These are phyloP conservation scores for Wickerhamomyces sydowiorum DNA, from an alignment of 805 yeast species.

Conservation along the genomic window DNA sequence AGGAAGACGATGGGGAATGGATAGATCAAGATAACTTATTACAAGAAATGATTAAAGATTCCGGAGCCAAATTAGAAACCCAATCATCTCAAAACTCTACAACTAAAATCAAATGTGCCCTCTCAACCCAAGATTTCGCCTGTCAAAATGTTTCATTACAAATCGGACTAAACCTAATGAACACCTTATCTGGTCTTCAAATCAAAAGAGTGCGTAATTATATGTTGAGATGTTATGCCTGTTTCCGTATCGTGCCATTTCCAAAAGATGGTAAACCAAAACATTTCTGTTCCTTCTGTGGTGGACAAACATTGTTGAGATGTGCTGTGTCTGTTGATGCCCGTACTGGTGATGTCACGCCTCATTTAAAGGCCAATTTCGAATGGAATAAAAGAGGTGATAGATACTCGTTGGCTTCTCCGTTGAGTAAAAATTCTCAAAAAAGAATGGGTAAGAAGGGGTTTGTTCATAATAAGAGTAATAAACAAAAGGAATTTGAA, in stretches of 20 bases:
- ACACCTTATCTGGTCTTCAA: conserved; percentile 75
- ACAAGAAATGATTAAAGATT: conserved; percentile 64
- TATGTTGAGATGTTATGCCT: conserved; percentile 96
- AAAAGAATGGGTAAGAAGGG: conserved; percentile 76
- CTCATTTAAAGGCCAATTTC: conserved; percentile 85
- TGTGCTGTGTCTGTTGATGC: conserved; percentile 86
- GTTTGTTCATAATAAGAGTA: conserved; percentile 63
- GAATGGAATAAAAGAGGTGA: conserved; percentile 93
- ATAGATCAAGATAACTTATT: conserved; percentile 82
- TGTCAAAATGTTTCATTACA: conserved; percentile 94
- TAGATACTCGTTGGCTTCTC: conserved; percentile 76
- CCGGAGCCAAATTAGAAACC: conserved; percentile 49
- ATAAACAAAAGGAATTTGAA: conserved; percentile 39
- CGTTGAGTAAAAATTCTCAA: conserved; percentile 70
- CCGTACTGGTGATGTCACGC: conserved; percentile 73
- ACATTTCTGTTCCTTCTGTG: conserved; percentile 94
- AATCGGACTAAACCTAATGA: conserved; percentile 82
- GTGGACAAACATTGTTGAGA: conserved; percentile 84
- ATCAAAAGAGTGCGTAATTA: conserved; percentile 83
- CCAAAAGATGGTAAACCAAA: conserved; percentile 70
- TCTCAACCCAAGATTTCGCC: conserved; percentile 95
- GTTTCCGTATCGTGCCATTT: conserved; percentile 77
- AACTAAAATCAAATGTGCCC: conserved; percentile 61
- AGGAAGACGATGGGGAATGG: conserved; percentile 86
- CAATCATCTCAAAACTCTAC: conserved; percentile 26